Evolutionary conservation across 805 yeast species (phyloP).

Genomic region (Saturnispora galanensis): DNA sequence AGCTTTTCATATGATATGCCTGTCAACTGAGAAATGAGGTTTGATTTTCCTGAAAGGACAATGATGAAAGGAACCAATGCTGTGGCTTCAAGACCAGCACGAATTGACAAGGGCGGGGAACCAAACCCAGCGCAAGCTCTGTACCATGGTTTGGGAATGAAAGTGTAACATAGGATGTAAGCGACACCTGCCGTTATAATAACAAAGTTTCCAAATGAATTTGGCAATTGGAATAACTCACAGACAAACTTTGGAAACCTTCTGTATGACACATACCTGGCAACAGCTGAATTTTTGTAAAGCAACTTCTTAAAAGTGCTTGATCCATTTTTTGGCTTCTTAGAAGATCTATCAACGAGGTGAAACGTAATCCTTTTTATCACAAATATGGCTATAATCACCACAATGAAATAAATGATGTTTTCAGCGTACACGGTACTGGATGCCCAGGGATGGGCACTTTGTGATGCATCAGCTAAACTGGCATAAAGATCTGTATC

Average conservation of each 20-base stretch:
- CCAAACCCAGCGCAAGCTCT: slow-evolving; percentile 47
- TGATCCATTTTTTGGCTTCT: slow-evolving; percentile 2
- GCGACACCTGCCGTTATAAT: slow-evolving; percentile 26
- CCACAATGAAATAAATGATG: slow-evolving; percentile 33
- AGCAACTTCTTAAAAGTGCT: slow-evolving; percentile 1
- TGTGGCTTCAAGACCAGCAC: slow-evolving; percentile 42
- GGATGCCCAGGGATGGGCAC: slow-evolving; percentile 23
- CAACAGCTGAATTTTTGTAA: slow-evolving; percentile 22
- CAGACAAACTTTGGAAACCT: slow-evolving; percentile 25
- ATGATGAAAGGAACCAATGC: slow-evolving; percentile 43
- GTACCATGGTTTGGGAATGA: slow-evolving; percentile 41
- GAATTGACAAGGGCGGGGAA: slow-evolving; percentile 44
- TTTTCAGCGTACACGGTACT: slow-evolving; percentile 28
- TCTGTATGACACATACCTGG: slow-evolving; percentile 27
- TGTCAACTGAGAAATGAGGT: slow-evolving; percentile 37
- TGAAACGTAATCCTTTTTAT: slow-evolving; percentile 21
- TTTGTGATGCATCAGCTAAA: slow-evolving; percentile 23
- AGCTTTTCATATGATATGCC: slow-evolving; percentile 49
- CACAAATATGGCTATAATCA: slow-evolving; percentile 26
- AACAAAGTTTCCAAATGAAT: slow-evolving; percentile 29
- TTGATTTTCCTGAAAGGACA: slow-evolving; percentile 43
- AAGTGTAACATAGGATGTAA: slow-evolving; percentile 26
- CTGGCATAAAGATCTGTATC: slow-evolving; percentile 19
- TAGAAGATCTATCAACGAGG: slow-evolving; percentile 13
- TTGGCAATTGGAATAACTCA: slow-evolving; percentile 29